Percentiles rank a stretch among this genome's conserved stretches.
These are phyloP conservation scores for Paxillus ammoniavirescens DNA, from an alignment of 768 basidiomycete genomes.

Conservation along the genomic window DNA sequence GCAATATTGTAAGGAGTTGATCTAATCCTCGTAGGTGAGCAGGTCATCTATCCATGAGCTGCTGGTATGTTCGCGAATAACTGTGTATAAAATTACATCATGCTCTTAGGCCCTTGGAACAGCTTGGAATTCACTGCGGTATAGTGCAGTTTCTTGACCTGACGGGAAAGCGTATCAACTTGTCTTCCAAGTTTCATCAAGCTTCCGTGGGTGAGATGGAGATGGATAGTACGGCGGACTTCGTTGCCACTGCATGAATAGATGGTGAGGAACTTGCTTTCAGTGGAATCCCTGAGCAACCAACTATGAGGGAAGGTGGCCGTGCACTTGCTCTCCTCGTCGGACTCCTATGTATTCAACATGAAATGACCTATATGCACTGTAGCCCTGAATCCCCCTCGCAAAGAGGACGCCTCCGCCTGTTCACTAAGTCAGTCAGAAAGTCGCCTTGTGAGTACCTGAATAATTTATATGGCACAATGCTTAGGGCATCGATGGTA, in stretches of 20 bases:
- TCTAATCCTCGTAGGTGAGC: slow-evolving; percentile 74
- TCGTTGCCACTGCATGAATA: slow-evolving; percentile 87
- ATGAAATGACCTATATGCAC: slow-evolving; percentile 91
- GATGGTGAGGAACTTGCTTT: slow-evolving; percentile 61
- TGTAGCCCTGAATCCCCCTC: slow-evolving; percentile 89
- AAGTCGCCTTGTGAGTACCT: slow-evolving; percentile 71
- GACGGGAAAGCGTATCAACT: slow-evolving; percentile 78
- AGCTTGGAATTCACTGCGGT: no score
- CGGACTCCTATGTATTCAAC: slow-evolving; percentile 84
- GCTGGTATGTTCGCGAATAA: slow-evolving; percentile 46
- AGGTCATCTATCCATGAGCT: slow-evolving; percentile 67
- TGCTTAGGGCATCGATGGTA: slow-evolving; percentile 64
- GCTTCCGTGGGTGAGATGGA: slow-evolving; percentile 85
- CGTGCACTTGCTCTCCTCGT: slow-evolving; percentile 77
- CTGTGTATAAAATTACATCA: neutral
- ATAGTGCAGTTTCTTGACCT: slow-evolving; percentile 84
- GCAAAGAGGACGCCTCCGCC: slow-evolving; percentile 57
- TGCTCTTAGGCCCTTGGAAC: slow-evolving; percentile 79
- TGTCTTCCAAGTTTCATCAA: slow-evolving; percentile 84
- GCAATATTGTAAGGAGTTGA: slow-evolving; percentile 49
- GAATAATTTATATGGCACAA: neutral
- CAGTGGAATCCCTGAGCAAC: slow-evolving; percentile 41
- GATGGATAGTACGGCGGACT: slow-evolving; percentile 83
- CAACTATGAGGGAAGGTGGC: slow-evolving; percentile 77
- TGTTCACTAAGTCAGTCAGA: slow-evolving; percentile 55